Conservation (phyloP, 1,284 basidiomycete genomes). For the Chalciporus sp. region DNA sequence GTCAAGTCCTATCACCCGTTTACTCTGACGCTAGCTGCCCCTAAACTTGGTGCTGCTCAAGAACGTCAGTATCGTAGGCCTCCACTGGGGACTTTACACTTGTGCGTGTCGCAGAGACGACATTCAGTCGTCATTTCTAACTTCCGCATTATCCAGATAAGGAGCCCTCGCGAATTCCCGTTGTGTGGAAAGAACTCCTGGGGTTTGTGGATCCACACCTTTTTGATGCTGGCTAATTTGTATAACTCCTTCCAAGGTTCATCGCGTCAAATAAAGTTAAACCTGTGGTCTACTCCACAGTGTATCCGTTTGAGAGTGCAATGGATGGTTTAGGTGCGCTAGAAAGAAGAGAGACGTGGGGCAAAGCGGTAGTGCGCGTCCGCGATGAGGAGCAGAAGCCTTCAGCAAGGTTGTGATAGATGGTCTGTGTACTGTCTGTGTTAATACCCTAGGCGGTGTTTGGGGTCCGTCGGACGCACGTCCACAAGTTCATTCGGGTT, state of each 20-base stretch:
- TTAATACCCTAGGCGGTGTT: conserved; percentile 15
- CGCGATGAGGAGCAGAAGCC: conserved; percentile 42
- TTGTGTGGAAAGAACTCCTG: conserved; percentile 79
- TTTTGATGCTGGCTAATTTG: conserved; percentile 3
- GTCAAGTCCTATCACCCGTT: not conserved
- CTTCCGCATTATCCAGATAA: conserved; percentile 46
- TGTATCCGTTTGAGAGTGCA: conserved; percentile 65
- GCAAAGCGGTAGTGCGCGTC: conserved; percentile 81
- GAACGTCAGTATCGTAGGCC: conserved; percentile 80
- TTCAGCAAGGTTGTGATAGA: conserved; percentile 36
- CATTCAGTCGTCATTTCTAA: not conserved
- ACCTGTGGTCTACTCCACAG: conserved; percentile 74
- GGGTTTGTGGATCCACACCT: conserved; percentile 43
- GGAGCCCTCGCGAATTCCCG: conserved; percentile 65
- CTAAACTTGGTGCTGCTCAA: conserved; percentile 89
- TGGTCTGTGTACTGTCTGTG: not conserved
- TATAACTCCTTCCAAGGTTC: conserved; percentile 45
- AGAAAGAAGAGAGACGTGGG: conserved; percentile 88
- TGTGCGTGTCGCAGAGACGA: conserved; percentile 45
- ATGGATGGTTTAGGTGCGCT: conserved; percentile 72
- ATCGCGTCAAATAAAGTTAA: conserved; percentile 67
- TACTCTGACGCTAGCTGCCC: conserved; percentile 57
- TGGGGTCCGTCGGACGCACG: conserved; percentile 24
- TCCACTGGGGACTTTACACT: conserved; percentile 85
- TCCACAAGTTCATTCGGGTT: not conserved